Conservation (phyloP, 345 rosid species). For the Dipteronia sinensis region DNA sequence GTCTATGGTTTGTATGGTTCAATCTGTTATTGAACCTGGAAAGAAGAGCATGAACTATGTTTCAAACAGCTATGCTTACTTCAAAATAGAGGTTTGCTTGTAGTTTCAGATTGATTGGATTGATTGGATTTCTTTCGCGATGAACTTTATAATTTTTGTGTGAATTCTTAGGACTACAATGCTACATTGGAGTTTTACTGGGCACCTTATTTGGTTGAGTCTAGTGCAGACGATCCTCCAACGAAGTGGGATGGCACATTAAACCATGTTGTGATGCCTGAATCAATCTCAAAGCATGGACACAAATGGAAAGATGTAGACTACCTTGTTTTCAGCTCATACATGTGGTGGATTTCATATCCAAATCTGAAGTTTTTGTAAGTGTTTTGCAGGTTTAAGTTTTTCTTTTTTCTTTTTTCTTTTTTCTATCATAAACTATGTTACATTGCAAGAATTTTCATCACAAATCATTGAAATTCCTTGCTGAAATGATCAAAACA, state of each 20-base stretch:
- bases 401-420: too few species aligned
- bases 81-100: conserved; percentile 44
- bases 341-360: conserved; percentile 66
- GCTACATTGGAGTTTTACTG: conserved; percentile 60
- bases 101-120: background rate
- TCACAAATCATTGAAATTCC: too few species aligned
- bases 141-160: background rate
- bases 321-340: conserved; percentile 61
- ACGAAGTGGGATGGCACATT: conserved; percentile 44
- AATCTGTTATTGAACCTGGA: conserved; percentile 42
- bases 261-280: conserved; percentile 44
- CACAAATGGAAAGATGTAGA: conserved; percentile 54
- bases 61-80: conserved; percentile 35
- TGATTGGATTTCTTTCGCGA: background rate
- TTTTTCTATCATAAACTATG: background rate
- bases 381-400: conserved; percentile 19
- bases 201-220: conserved; percentile 71
- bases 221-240: conserved; percentile 67
- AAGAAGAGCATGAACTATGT: conserved; percentile 43
- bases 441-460: background rate
- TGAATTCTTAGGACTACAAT: conserved; percentile 51
- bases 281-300: conserved; percentile 62
- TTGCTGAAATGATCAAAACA: conserved; percentile 27
- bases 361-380: conserved; percentile 55
- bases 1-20: conserved; percentile 67